phyloP scores from a whole-genome alignment of 805 yeast species.

The Kazachstania psychrophila region DNA sequence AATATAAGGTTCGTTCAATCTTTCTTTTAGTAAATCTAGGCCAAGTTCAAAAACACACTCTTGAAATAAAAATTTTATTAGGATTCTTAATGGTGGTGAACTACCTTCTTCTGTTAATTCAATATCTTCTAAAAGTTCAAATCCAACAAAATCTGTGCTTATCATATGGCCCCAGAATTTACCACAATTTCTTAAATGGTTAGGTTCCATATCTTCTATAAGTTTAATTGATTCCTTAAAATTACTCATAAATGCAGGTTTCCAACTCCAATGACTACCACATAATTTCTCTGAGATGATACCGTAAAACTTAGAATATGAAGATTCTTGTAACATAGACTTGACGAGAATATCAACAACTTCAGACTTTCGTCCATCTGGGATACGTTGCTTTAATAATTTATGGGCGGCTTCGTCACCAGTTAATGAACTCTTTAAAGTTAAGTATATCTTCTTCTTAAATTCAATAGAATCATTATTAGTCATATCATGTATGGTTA shows the following conservation, averaged over 20 bases:
- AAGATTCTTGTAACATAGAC: constrained; percentile 76
- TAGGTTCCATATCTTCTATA: constrained; percentile 61
- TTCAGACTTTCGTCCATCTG: constrained; percentile 37
- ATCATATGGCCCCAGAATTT: constrained; percentile 79
- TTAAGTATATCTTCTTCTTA: constrained; percentile 70
- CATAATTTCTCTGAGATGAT: constrained; percentile 61
- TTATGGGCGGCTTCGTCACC: constrained; percentile 92
- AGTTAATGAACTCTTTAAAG: constrained; percentile 82
- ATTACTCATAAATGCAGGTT: constrained; percentile 37
- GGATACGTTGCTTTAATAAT: constrained; percentile 43
- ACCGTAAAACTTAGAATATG: constrained; percentile 81
- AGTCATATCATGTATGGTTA: constrained; percentile 48
- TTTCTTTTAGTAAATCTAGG: constrained; percentile 36
- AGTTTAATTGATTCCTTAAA: constrained; percentile 50
- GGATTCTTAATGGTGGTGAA: constrained; percentile 70
- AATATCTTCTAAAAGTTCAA: constrained; percentile 49
- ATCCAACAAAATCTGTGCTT: constrained; percentile 57
- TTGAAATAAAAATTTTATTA: constrained; percentile 70
- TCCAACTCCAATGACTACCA: constrained; percentile 47
- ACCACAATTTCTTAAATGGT: constrained; percentile 69
- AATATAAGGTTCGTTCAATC: constrained; percentile 46
- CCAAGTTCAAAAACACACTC: constrained; percentile 77
- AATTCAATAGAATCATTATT: constrained; percentile 52
- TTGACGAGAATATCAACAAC: constrained; percentile 67
- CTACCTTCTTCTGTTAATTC: constrained; percentile 62